Evolutionary conservation across 768 basidiomycete genomes (phyloP), one percentile per base, ranked within the genome.

Genomic region (Kwoniella pini): DNA sequence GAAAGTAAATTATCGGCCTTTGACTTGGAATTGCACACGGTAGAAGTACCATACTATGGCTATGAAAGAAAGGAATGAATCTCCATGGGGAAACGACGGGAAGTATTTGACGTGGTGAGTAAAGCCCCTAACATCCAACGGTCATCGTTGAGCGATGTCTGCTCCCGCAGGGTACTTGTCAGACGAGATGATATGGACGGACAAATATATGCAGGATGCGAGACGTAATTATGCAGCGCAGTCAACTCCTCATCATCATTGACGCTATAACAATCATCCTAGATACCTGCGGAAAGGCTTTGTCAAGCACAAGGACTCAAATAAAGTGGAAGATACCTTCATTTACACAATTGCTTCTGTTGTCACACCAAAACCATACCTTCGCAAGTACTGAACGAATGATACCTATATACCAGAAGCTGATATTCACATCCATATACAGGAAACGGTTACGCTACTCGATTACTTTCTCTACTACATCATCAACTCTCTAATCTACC

Each of bases 391-490:
- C 19, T 11, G 5, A 13, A 5, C 12, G 6, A 11, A 13, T 17
- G 19, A 42, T 42, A 7, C 15, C 33, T 36, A 7, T 36, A 36
- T 36, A 7, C n/a, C n/a, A n/a, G 33, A 15, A 36, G 15, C 7
- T 36, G 33, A 36, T 36, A 7, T 36, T 36, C 33, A 9, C 33
- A 9, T 7, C 33, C 33, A 36, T 36, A n/a, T 57, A 22, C 50
- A 74, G 72, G 62, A 4, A 62, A 67, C 12, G 72, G 72, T 2
- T 71, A 67, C 38, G 72, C 70, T 1, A 69, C 69, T 21, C 70
- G 67, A 43, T 22, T 74, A 13, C 54, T 71, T 4, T 45, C 49
- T 6, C 52, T 69, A 19, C 56, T 74, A 7, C 72, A 74, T 30
- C 64, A 68, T 36, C 30, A 53, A 5, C 57, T 74, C n/a, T 54